Conservation (phyloP, 345 rosid species). For the Trapa incisa region DNA sequence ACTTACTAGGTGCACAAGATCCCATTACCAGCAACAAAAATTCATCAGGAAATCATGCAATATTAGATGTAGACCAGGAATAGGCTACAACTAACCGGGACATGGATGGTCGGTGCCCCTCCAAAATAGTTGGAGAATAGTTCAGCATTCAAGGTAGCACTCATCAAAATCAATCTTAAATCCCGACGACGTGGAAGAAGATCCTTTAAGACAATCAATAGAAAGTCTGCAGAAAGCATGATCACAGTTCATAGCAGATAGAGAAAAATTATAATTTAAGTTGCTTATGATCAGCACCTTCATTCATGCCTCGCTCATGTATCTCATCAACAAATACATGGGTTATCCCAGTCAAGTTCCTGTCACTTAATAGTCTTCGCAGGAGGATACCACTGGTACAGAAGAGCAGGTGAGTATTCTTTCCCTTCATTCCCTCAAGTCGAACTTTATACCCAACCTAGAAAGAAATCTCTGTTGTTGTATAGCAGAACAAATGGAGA, state of each 20-base stretch:
- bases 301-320: conserved; percentile 99
- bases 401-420: conserved; percentile 80
- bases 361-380: conserved; percentile 78
- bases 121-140: too few relatives aligned
- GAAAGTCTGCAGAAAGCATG: conserved; percentile 52
- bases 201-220: conserved; percentile 89
- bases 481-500: conserved; percentile 32
- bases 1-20: too few relatives aligned
- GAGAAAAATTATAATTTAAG: conserved; percentile 1
- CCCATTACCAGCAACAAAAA: neutral
- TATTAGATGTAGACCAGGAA: too few relatives aligned
- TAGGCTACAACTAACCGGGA: too few relatives aligned
- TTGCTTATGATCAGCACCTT: conserved; percentile 40
- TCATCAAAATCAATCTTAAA: conserved; percentile 36
- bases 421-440: conserved; percentile 91
- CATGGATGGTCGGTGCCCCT: too few relatives aligned
- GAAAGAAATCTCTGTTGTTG: conserved; percentile 41
- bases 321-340: conserved; percentile 99
- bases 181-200: conserved; percentile 92
- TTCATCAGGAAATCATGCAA: too few relatives aligned
- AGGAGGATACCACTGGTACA: conserved; percentile 98
- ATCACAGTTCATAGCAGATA: conserved; percentile 1
- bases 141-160: neutral
- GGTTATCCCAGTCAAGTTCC: conserved; percentile 74
- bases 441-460: conserved; percentile 99